These are phyloP conservation scores for Flaveria bidentis DNA, from an alignment of 129 eudicot genomes.

Conservation along the genomic window DNA sequence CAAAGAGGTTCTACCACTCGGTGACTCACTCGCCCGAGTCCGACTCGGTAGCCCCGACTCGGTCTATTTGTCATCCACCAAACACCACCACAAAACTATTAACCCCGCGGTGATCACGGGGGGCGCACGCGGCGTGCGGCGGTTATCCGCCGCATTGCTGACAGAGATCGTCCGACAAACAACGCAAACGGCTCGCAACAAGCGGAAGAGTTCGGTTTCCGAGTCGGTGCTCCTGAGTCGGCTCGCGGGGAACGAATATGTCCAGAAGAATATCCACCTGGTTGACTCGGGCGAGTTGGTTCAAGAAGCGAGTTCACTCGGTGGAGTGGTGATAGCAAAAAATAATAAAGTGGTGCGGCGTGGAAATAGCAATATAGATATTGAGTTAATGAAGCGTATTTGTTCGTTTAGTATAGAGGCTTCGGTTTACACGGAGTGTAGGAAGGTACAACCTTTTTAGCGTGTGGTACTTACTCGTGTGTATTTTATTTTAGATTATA, in stretches of 20 bases:
- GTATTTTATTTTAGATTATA: not conserved
- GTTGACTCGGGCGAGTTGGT: slow-evolving; percentile 51
- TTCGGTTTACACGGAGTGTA: slow-evolving; percentile 71
- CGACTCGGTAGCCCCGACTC: slow-evolving; percentile 62
- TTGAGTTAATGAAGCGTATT: slow-evolving; percentile 52
- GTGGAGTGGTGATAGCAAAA: slow-evolving; percentile 35
- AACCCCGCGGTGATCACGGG: slow-evolving; percentile 55
- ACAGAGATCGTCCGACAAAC: slow-evolving; percentile 61
- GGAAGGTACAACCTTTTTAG: slow-evolving; percentile 36
- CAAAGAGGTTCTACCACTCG: slow-evolving; percentile 52
- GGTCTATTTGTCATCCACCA: slow-evolving; percentile 38
- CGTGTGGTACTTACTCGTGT: slow-evolving; percentile 24
- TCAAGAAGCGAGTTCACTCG: slow-evolving; percentile 70
- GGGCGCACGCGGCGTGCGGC: slow-evolving; percentile 73
- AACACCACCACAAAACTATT: slow-evolving; percentile 47
- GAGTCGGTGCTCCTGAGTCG: slow-evolving; percentile 67
- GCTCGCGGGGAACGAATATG: slow-evolving; percentile 48
- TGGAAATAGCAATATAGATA: slow-evolving; percentile 67
- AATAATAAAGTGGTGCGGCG: slow-evolving; percentile 38
- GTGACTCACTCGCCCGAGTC: slow-evolving; percentile 71
- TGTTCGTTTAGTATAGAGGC: slow-evolving; percentile 64
- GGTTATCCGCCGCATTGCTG: slow-evolving; percentile 58
- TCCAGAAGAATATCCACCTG: slow-evolving; percentile 49
- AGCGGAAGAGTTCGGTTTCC: slow-evolving; percentile 51
- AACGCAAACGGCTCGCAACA: slow-evolving; percentile 42